Evolutionary conservation across 208 protist species (phyloP), one percentile per base, ranked within the genome.

Genomic region (Acanthamoeba quina): DNA sequence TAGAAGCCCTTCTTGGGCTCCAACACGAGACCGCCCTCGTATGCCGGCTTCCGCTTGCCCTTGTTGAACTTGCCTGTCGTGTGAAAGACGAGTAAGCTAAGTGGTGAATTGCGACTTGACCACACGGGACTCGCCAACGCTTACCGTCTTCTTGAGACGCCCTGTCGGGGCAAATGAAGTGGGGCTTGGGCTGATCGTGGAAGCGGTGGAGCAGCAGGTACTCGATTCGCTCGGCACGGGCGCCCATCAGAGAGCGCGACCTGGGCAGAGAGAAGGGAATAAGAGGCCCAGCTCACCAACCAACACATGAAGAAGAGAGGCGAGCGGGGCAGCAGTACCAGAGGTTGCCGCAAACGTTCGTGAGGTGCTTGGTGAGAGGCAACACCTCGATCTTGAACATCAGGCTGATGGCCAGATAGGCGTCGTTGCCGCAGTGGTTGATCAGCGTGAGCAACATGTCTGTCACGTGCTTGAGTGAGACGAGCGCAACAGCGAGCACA

Each of bases 1-100:
- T 99, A 99, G 76, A 99, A 98, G 49, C 99, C 99, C 52, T 96
- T 96, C 96, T 99, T 99, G 60, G 99, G 99, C 62, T 99, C 99
- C 15, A 99, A 94, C 86, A 99, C 97, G 9, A 98, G 90, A 94
- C 97, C 97, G 74, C 97, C 97, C 37, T 68, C 44, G 66, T 97
- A 98, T 2, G 41, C 66, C 6, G 96, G 80, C 66, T 96, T 97
- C 47, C 66, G 24, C 62, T 83, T 93, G 44, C 41, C 58, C 47
- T 93, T 93, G 47, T 15, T 68, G 37, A 90, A 70, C 44, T 62
- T 68, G 31, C 56, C 47, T 90, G 54, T 72, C 3, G 10, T 5
- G 3, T 21, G 37, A 37, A 7, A 15, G 44, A 9, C 49, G 31
- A 15, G 78, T 44, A 78, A 31, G 37, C 19, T 78, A 26, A 17